phyloP scores from a whole-genome alignment of 2,329 filamentous ascomycete species.

The Cytospora paraplurivora region DNA sequence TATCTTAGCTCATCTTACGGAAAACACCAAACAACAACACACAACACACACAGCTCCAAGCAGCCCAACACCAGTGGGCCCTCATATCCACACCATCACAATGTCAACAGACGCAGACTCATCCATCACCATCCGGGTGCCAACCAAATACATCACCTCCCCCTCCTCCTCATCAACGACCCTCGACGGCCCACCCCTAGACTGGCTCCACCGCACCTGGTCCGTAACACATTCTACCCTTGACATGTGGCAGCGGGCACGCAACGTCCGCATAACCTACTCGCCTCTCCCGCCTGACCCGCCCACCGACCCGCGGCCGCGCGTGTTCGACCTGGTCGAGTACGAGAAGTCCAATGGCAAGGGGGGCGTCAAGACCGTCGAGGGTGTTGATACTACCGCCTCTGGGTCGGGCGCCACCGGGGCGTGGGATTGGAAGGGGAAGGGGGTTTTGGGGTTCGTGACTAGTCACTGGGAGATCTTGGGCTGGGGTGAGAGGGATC shows the following conservation, averaged over 20 bases:
- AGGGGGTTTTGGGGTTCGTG: constrained; percentile 72
- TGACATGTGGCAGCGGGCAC: constrained; percentile 77
- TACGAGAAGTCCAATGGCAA: constrained; percentile 59
- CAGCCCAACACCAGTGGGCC: neutral
- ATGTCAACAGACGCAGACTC: constrained; percentile 17
- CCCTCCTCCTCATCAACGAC: constrained; percentile 33
- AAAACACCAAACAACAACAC: neutral
- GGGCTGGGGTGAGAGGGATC: constrained; percentile 64
- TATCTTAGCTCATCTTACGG: neutral
- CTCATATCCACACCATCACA: neutral
- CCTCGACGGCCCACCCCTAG: constrained; percentile 51
- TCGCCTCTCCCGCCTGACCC: constrained; percentile 47
- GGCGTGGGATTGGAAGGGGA: constrained; percentile 77
- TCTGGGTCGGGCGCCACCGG: constrained; percentile 38
- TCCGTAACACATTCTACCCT: constrained; percentile 75
- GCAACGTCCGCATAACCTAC: constrained; percentile 82
- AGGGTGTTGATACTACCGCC: constrained; percentile 62
- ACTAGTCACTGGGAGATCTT: constrained; percentile 80
- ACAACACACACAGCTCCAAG: neutral
- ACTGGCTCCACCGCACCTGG: constrained; percentile 70
- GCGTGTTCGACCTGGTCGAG: constrained; percentile 72
- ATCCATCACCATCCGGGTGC: constrained; percentile 45
- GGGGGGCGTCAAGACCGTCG: constrained; percentile 59
- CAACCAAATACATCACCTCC: constrained; percentile 50
- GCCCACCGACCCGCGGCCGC: constrained; percentile 33